Evolutionary conservation across 2,329 filamentous ascomycete species (phyloP).

Genomic region (Sporothrix globosa): DNA sequence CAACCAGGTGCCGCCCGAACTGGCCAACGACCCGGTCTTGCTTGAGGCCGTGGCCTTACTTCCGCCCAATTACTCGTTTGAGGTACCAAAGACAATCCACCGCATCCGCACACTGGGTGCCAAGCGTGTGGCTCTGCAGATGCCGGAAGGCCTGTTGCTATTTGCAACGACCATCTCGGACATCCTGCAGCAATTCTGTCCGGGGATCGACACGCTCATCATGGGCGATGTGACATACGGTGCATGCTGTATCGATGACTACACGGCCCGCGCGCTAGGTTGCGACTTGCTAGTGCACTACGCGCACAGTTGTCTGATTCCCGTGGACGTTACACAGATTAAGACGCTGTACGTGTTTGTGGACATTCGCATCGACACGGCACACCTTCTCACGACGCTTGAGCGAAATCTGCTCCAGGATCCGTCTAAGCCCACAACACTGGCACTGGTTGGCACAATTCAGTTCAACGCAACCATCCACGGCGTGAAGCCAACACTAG

Average conservation of each 20-base stretch:
- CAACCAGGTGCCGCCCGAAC: slow-evolving; percentile 87
- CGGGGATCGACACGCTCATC: slow-evolving; percentile 87
- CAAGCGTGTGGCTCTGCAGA: slow-evolving; percentile 88
- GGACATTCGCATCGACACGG: slow-evolving; percentile 91
- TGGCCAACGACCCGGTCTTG: slow-evolving; percentile 81
- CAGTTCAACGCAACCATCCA: slow-evolving; percentile 98
- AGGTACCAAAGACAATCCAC: slow-evolving; percentile 97
- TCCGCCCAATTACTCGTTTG: slow-evolving; percentile 96
- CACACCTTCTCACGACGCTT: slow-evolving; percentile 82
- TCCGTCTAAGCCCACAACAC: slow-evolving; percentile 84
- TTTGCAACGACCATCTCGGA: slow-evolving; percentile 98
- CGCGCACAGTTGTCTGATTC: slow-evolving; percentile 94
- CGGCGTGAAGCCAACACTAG: slow-evolving; percentile 74
- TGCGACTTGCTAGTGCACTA: slow-evolving; percentile 97
- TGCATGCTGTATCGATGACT: slow-evolving; percentile 98
- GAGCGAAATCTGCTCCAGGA: slow-evolving; percentile 78
- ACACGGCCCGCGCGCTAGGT: slow-evolving; percentile 88
- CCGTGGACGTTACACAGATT: slow-evolving; percentile 94
- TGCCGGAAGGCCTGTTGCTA: slow-evolving; percentile 91
- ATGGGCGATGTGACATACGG: slow-evolving; percentile 99
- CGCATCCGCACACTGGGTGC: slow-evolving; percentile 79
- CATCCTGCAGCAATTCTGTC: slow-evolving; percentile 92
- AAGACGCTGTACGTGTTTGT: slow-evolving; percentile 98
- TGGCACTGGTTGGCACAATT: slow-evolving; percentile 94
- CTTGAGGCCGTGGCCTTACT: slow-evolving; percentile 85